These are phyloP conservation scores for Aspergillus sojae DNA, from an alignment of 2,329 filamentous ascomycete genomes.

Conservation along the genomic window DNA sequence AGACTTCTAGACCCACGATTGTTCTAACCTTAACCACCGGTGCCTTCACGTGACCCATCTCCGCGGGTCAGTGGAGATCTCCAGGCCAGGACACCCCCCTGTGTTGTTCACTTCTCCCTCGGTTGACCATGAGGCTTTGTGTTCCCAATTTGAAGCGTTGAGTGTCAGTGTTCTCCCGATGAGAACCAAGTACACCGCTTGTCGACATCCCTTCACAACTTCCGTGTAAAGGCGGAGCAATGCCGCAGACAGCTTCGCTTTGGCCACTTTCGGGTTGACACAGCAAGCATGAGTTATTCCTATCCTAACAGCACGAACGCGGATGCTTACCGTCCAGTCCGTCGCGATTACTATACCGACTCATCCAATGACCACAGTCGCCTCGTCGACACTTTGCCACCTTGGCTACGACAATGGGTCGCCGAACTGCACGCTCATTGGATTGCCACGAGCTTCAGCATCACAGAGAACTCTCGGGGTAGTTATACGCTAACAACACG, in stretches of 20 bases:
- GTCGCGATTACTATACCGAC: conserved; percentile 17
- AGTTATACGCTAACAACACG: conserved; percentile 21
- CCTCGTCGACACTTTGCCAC: conserved; percentile 24
- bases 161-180: background rate
- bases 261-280: conserved; percentile 17
- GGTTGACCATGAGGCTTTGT: background rate
- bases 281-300: conserved; percentile 38
- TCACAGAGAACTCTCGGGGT: conserved; percentile 12
- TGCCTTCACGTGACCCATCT: background rate
- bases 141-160: background rate
- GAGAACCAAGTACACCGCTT: background rate
- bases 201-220: background rate
- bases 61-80: background rate
- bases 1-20: background rate
- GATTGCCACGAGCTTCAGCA: conserved; percentile 2
- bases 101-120: background rate
- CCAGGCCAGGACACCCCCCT: background rate
- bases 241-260: conserved; percentile 19
- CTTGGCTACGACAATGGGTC: conserved; percentile 27
- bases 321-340: conserved; percentile 29
- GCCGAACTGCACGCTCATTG: conserved; percentile 13
- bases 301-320: conserved; percentile 31
- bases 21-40: background rate
- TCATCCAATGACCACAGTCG: conserved; percentile 16
- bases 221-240: conserved; percentile 19